A percentile compares a stretch with the other conserved stretches of the same genome.
Conservation (phyloP, 257 asterid species). For the Eucommia ulmoides region DNA sequence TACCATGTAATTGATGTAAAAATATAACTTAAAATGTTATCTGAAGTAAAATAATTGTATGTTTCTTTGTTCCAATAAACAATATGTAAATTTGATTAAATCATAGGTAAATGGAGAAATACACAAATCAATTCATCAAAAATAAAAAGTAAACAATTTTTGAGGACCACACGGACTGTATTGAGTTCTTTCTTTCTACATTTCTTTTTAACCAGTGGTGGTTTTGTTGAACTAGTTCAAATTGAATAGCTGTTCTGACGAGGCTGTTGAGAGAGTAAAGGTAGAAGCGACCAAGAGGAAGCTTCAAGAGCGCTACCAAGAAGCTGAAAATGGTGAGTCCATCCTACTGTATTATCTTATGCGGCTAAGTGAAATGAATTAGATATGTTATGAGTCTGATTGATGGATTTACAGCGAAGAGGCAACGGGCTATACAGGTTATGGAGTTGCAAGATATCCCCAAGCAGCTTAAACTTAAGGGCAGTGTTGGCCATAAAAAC, state of each 20-base stretch:
- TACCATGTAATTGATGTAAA: no score
- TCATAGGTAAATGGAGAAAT: no score
- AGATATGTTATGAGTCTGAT: neutral
- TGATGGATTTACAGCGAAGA: neutral
- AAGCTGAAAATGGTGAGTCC: neutral
- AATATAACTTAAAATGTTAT: no score
- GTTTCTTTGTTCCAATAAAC: no score
- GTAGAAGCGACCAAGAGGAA: neutral
- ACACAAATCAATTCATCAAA: no score
- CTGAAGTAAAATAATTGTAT: no score
- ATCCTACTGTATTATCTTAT: neutral
- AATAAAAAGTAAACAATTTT: no score
- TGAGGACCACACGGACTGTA: no score
- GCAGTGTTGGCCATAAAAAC: neutral
- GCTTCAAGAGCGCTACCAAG: neutral
- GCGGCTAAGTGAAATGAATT: neutral
- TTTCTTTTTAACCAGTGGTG: neutral
- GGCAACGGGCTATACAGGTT: neutral
- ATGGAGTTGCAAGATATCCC: neutral
- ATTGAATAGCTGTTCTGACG: neutral
- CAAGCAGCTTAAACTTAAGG: no score
- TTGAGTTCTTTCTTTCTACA: no score
- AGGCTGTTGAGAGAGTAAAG: neutral
- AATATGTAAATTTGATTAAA: no score
- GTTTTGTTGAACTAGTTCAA: neutral